Conservation (phyloP, 108 stramenopile species). For the Nitzschia sp. region DNA sequence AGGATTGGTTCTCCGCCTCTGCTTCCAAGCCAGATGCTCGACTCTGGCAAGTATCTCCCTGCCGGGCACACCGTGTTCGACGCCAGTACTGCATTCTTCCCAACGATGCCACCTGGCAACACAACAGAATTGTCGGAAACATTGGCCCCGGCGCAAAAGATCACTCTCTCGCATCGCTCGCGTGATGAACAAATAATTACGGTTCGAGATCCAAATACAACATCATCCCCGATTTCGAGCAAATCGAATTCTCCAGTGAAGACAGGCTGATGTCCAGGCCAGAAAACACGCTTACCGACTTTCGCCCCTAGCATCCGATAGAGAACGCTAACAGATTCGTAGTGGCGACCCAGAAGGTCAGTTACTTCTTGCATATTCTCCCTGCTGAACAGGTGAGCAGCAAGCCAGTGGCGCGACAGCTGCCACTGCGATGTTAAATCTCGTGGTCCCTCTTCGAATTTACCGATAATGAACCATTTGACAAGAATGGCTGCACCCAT, state of each 20-base stretch:
- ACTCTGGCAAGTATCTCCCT: slow-evolving; percentile 51
- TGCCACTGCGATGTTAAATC: slow-evolving; percentile 48
- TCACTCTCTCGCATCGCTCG: slow-evolving; percentile 41
- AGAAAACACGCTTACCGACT: slow-evolving; percentile 66
- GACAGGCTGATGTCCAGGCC: slow-evolving; percentile 57
- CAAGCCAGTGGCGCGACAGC: slow-evolving; percentile 44
- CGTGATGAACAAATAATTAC: slow-evolving; percentile 40
- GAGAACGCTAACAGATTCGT: slow-evolving; percentile 48
- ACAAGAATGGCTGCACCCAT: slow-evolving; percentile 52
- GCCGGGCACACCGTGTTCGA: slow-evolving; percentile 55
- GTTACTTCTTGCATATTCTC: slow-evolving; percentile 48
- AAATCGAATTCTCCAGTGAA: slow-evolving; percentile 66
- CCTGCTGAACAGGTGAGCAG: slow-evolving; percentile 41
- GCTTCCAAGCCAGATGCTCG: slow-evolving; percentile 54
- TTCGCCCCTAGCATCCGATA: slow-evolving; percentile 65
- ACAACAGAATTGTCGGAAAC: slow-evolving; percentile 60
- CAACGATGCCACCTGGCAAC: slow-evolving; percentile 54
- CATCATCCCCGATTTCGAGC: slow-evolving; percentile 70
- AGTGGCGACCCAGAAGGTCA: slow-evolving; percentile 62
- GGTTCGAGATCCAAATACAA: slow-evolving; percentile 66
- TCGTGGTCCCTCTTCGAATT: slow-evolving; percentile 53
- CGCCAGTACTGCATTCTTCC: slow-evolving; percentile 63
- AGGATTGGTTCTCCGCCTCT: slow-evolving; percentile 50
- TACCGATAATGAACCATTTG: slow-evolving; percentile 59
- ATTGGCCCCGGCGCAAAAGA: slow-evolving; percentile 56